A percentile compares a stretch with the other conserved stretches of the same genome.
Evolutionary conservation across 257 asterid species (phyloP).

Genomic region (Scutellaria baicalensis): DNA sequence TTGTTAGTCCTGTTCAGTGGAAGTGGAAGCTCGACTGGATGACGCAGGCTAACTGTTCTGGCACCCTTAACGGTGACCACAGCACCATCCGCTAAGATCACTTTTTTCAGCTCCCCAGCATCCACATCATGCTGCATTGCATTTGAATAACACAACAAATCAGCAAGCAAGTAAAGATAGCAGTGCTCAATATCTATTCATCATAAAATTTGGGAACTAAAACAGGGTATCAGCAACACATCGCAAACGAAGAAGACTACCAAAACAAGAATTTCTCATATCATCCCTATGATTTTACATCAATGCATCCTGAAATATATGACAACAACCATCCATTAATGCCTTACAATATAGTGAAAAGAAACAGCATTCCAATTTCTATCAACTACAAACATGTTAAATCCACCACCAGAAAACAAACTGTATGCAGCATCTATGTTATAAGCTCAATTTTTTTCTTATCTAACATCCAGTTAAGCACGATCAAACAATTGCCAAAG

Average conservation of each 20-base stretch:
- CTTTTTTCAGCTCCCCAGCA: conserved; percentile 76
- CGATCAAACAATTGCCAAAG: background rate
- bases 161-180: background rate
- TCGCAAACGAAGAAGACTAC: background rate
- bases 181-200: background rate
- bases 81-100: conserved; percentile 86
- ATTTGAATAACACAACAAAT: background rate
- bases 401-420: background rate
- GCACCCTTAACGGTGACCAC: conserved; percentile 96
- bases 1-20: conserved; percentile 60
- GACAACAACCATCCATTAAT: background rate
- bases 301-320: background rate
- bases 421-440: background rate
- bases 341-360: background rate
- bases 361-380: background rate
- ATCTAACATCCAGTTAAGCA: background rate
- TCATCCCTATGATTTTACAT: background rate
- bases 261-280: background rate
- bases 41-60: conserved; percentile 83
- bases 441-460: background rate
- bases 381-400: background rate
- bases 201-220: no score
- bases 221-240: background rate
- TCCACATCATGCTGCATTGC: conserved; percentile 36
- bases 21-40: conserved; percentile 81